Evolutionary conservation across 768 basidiomycete species (phyloP).

Genomic region (Plicaturopsis crispa): DNA sequence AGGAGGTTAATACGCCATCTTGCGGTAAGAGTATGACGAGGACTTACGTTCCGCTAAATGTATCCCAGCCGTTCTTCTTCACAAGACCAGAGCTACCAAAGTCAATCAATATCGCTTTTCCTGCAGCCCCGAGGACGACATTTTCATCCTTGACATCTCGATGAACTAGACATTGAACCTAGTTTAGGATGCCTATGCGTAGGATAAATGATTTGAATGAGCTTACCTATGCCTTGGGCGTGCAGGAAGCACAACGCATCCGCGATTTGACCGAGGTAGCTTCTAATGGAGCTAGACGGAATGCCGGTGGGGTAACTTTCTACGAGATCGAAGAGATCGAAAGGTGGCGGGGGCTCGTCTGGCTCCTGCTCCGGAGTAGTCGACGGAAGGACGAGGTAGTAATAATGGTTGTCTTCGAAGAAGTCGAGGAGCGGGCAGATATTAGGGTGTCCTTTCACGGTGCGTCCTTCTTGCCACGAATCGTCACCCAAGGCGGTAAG

Average conservation of each 20-base stretch:
- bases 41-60: conserved; percentile 87
- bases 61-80: conserved; percentile 82
- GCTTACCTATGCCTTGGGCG: conserved; percentile 80
- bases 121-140: conserved; percentile 73
- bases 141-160: conserved; percentile 99
- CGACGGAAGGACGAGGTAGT: conserved; percentile 87
- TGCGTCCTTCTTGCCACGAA: conserved; percentile 59
- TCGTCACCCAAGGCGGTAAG: conserved; percentile 6
- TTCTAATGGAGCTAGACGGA: conserved; percentile 63
- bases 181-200: conserved; percentile 5
- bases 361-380: conserved; percentile 52
- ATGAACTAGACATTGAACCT: conserved; percentile 51
- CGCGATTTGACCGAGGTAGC: conserved; percentile 88
- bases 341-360: conserved; percentile 47
- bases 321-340: conserved; percentile 93
- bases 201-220: not conserved
- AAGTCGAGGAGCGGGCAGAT: conserved; percentile 93
- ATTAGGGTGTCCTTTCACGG: conserved; percentile 87
- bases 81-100: conserved; percentile 91
- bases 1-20: not conserved
- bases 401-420: conserved; percentile 94
- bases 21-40: not conserved
- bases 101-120: conserved; percentile 89
- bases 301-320: conserved; percentile 85
- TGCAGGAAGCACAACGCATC: conserved; percentile 90